Evolutionary conservation across 305 asterid genomes (phyloP).

Genomic region (Withania somnifera): DNA sequence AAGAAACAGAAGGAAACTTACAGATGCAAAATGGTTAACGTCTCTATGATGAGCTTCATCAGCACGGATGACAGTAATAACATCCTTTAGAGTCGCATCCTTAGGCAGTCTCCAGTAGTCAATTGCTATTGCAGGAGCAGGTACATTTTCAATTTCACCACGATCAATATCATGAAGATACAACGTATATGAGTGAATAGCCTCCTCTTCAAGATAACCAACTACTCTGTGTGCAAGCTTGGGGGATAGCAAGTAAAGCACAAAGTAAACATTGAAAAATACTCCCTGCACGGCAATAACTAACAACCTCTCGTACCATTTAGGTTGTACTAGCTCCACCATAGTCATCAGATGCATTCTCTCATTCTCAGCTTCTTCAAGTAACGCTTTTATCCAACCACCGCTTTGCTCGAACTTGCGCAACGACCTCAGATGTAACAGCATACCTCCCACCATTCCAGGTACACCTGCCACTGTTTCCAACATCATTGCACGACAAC

Average conservation of each 20-base stretch:
- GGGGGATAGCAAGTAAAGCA: slow-evolving; percentile 59
- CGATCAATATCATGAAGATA: slow-evolving; percentile 67
- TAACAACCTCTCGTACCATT: slow-evolving; percentile 80
- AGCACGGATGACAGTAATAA: slow-evolving; percentile 69
- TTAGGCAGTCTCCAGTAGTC: slow-evolving; percentile 93
- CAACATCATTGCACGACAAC: slow-evolving; percentile 97
- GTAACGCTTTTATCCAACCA: slow-evolving; percentile 95
- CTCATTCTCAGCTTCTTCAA: slow-evolving; percentile 97
- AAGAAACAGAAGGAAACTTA: slow-evolving; percentile 25
- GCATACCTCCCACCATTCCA: slow-evolving; percentile 96
- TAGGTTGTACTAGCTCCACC: slow-evolving; percentile 93
- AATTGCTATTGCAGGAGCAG: slow-evolving; percentile 90
- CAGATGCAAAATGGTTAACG: slow-evolving; percentile 97
- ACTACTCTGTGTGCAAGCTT: slow-evolving; percentile 88
- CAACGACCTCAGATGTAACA: slow-evolving; percentile 74
- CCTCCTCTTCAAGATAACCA: slow-evolving; percentile 95
- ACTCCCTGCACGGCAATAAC: slow-evolving; percentile 86
- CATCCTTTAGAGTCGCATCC: slow-evolving; percentile 74
- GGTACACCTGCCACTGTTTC: slow-evolving; percentile 99
- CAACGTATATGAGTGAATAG: slow-evolving; percentile 80
- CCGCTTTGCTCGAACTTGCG: slow-evolving; percentile 92
- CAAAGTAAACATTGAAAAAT: slow-evolving; percentile 84
- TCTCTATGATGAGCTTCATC: slow-evolving; percentile 98
- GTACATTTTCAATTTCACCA: slow-evolving; percentile 60
- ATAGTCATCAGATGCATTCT: slow-evolving; percentile 98